Evolutionary conservation across 2,329 filamentous ascomycete genomes (phyloP), one percentile per base, ranked within the genome.

Genomic region (Cadophora gregata): DNA sequence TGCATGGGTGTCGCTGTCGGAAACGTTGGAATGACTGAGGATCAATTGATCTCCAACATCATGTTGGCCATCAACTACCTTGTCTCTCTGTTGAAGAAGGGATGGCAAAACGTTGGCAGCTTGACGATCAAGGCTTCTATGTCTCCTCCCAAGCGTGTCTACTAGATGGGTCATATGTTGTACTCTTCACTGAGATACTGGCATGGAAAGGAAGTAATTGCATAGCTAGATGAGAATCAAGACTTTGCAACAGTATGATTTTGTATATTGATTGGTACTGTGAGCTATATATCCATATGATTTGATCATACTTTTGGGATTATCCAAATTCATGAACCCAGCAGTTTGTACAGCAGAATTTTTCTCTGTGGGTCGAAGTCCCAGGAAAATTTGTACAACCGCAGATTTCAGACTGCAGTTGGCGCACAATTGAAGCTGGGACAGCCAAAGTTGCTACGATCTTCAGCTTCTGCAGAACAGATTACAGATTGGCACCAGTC

Each of bases 21-120:
- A 81, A 97, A 99, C 85, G 96, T 99, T 78, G 93, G 90, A 79
- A 99, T 99, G 96, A 91, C 88, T 74, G 86, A 93, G 86, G 96
- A 99, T 80, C 93, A 97, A 88, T 86, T 99, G 76, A 90, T 99
- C 77, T 92, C 88, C 81, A 99, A 99, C 91, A 94, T 98, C 85
- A 99, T 99, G 96, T 75, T 99, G 86, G 89, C 95, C 84, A 98
- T 99, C 91, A 99, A 99, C 92, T 99, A 99, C 90, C 90, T 99
- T 75, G 95, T 99, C 82, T 97, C 93, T 74, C 88, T 99, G 77
- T 88, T 99, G 82, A 99, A 99, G 93, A 99, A 99, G 93, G 96
- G 96, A 82, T 99, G 96, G 96, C 96, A 99, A 89, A 99, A 99
- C 90, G 96, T 99, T 80, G 96, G 96, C 82, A 96, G 92, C 88